Percentiles rank a stretch among this genome's conserved stretches.
Evolutionary conservation across 768 basidiomycete species (phyloP).

Genomic region (Termitomyces heimii): DNA sequence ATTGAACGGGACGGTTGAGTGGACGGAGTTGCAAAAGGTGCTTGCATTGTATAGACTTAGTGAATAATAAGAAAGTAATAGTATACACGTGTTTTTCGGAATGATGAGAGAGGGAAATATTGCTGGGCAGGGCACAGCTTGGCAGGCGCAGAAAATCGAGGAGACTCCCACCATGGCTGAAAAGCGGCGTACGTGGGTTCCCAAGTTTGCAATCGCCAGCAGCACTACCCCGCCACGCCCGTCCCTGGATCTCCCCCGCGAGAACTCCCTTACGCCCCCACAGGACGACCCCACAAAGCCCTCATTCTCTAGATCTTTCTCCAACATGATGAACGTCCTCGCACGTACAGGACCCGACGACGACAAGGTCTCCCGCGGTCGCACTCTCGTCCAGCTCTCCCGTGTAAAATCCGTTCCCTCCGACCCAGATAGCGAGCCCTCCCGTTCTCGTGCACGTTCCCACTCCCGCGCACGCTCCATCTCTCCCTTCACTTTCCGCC

Average conservation of each 20-base stretch:
- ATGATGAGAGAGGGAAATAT: neutral
- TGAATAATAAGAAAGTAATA: neutral
- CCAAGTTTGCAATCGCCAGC: slow-evolving; percentile 27
- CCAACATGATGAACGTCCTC: slow-evolving; percentile 67
- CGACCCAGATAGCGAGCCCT: slow-evolving; percentile 34
- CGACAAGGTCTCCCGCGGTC: slow-evolving; percentile 48
- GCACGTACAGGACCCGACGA: slow-evolving; percentile 34
- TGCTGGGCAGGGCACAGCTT: neutral
- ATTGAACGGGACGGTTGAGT: slow-evolving; percentile 18
- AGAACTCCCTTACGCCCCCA: slow-evolving; percentile 18
- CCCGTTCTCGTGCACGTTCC: slow-evolving; percentile 44
- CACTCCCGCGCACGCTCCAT: slow-evolving; percentile 57
- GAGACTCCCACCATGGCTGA: slow-evolving; percentile 15
- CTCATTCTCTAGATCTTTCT: slow-evolving; percentile 61
- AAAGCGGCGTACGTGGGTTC: slow-evolving; percentile 30
- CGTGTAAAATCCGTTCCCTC: slow-evolving; percentile 13
- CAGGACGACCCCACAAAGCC: slow-evolving; percentile 18
- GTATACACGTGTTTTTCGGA: neutral
- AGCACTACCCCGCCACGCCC: slow-evolving; percentile 9
- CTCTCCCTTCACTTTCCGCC: slow-evolving; percentile 75
- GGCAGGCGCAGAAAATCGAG: neutral
- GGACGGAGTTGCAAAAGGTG: neutral
- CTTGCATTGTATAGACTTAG: neutral
- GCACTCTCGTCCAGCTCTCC: slow-evolving; percentile 40
- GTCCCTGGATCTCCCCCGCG: slow-evolving; percentile 18